Evolutionary conservation across 306 rosid species (phyloP), one percentile per base, ranked within the genome.

Genomic region (Acmispon strigosus): DNA sequence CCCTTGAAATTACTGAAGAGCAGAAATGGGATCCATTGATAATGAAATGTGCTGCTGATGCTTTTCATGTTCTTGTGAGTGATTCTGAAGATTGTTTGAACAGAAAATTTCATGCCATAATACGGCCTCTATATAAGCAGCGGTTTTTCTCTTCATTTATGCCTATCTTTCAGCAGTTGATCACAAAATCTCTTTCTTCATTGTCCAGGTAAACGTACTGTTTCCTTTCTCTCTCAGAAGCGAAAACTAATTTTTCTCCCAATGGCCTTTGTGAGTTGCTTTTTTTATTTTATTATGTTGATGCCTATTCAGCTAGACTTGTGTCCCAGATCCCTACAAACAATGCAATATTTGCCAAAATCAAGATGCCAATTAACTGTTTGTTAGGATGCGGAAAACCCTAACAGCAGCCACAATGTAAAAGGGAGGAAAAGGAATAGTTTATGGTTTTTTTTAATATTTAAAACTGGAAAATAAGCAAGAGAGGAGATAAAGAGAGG

Each of bases 21-120:
- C 76, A 42, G 27, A 83, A 78, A 77, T 76, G 66, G 63, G 82
- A 82, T 85, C 75, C 73, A 49, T 80, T 78, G 29, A 76, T 85
- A 43, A 81, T 78, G 81, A 88, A 83, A 86, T 78, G 77, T 59
- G 92, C 95, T 2, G 95, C 97, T 52, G 95, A 94, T 81, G 94
- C 96, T 45, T 94, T 94, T 84, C 90, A 79, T 76, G 65, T 94
- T 89, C 88, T 94, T 59, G 83, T 94, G 96, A 83, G 89, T 80
- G 98, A 94, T 83, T 87, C 95, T 76, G 97, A 87, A 62, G 87
- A 48, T 67, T 94, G 97, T 86, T 83, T 94, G 83, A 90, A 90
- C 78, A 79, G 60, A 54, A 84, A 70, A 41, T 89, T 81, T 45
- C 91, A 89, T 86, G 96, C 92, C 61, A 84, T 79, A 57, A 66